Evolutionary conservation across 768 basidiomycete species (phyloP).

Genomic region (Hypsizygus marmoreus): DNA sequence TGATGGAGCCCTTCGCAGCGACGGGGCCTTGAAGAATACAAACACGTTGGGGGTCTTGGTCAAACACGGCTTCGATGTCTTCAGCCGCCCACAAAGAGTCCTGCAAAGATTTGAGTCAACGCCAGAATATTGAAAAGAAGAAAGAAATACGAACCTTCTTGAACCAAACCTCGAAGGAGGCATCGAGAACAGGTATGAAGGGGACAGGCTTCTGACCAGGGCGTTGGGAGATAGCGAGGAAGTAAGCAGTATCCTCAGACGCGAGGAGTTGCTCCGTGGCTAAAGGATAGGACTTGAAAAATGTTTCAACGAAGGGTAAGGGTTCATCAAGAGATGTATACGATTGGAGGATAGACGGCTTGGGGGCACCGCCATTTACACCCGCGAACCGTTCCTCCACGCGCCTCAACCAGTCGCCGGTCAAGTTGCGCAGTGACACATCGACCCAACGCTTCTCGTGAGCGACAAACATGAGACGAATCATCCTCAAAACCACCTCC

Average conservation of each 20-base stretch:
- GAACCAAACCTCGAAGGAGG: constrained; percentile 97
- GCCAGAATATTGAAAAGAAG: neutral
- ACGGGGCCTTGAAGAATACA: constrained; percentile 98
- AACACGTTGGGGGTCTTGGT: constrained; percentile 97
- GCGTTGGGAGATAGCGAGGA: constrained; percentile 93
- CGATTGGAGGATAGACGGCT: constrained; percentile 84
- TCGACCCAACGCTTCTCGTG: constrained; percentile 96
- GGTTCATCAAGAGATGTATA: constrained; percentile 86
- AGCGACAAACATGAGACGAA: constrained; percentile 90
- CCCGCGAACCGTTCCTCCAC: constrained; percentile 95
- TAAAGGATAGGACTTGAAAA: constrained; percentile 84
- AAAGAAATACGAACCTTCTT: constrained; percentile 74
- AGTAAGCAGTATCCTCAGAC: constrained; percentile 92
- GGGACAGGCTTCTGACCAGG: constrained; percentile 98
- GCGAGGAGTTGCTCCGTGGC: constrained; percentile 87
- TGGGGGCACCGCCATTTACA: constrained; percentile 72
- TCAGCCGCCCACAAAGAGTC: constrained; percentile 98
- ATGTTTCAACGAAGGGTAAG: constrained; percentile 68
- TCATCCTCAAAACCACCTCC: constrained; percentile 89
- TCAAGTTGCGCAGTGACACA: constrained; percentile 84
- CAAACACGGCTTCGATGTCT: constrained; percentile 98
- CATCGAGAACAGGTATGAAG: constrained; percentile 95
- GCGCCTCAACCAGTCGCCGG: constrained; percentile 96
- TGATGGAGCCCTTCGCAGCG: constrained; percentile 82
- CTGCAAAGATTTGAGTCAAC: constrained; percentile 34